Conservation (phyloP, 1,284 basidiomycete genomes). For the Ganoderma sinense region DNA sequence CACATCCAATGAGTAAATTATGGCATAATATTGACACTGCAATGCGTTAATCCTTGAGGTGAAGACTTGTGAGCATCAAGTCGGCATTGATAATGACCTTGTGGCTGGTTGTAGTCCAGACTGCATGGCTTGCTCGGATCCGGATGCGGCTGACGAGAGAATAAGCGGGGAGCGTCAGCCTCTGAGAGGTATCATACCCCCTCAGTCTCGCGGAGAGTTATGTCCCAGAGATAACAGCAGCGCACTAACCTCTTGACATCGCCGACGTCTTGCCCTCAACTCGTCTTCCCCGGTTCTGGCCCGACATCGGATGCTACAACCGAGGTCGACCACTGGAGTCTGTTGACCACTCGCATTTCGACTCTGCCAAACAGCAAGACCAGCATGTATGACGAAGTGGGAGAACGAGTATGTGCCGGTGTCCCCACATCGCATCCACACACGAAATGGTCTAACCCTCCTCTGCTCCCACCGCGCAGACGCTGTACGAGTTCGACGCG, state of each 20-base stretch:
- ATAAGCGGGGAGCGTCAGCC: background rate
- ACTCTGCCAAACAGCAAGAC: background rate
- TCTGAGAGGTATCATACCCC: background rate
- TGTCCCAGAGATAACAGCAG: background rate
- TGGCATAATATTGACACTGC: background rate
- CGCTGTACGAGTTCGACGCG: constrained; percentile 22
- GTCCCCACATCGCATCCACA: background rate
- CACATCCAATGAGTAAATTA: background rate
- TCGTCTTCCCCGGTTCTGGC: background rate
- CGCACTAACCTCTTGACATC: background rate
- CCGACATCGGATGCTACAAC: background rate
- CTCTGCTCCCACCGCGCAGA: constrained; percentile 5
- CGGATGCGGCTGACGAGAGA: constrained; percentile 20
- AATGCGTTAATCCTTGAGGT: background rate
- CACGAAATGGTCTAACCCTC: background rate
- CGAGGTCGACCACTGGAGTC: background rate
- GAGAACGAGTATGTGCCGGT: constrained; percentile 16
- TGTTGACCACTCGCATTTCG: background rate
- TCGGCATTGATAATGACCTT: background rate
- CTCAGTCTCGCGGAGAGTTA: background rate
- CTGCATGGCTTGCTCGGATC: constrained; percentile 9
- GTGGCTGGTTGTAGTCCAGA: background rate
- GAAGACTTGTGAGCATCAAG: background rate
- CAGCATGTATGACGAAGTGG: constrained; percentile 23
- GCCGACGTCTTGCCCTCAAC: background rate